Conservation (phyloP, 2,329 filamentous ascomycete genomes). For the Fusarium vanettenii region DNA sequence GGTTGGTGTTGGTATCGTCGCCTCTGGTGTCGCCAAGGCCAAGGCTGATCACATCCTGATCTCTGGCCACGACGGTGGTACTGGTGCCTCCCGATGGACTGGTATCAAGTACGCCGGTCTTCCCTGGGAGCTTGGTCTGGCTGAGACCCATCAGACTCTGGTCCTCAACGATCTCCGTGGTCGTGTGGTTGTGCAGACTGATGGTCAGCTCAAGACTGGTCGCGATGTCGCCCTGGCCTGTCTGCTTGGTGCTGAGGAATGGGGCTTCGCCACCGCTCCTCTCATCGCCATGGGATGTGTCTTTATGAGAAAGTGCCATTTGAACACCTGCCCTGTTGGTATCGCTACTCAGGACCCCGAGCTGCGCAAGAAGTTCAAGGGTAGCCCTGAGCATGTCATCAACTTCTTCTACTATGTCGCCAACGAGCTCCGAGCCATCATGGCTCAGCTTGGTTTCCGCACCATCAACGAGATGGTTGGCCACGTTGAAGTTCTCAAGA, state of each 20-base stretch:
- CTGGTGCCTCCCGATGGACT: conserved; percentile 96
- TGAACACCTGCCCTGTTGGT: conserved; percentile 88
- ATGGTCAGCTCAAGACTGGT: conserved; percentile 92
- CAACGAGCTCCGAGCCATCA: conserved; percentile 95
- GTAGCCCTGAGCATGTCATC: conserved; percentile 95
- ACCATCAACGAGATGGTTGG: conserved; percentile 99
- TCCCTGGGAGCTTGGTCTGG: conserved; percentile 95
- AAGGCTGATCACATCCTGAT: conserved; percentile 98
- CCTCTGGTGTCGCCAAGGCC: conserved; percentile 96
- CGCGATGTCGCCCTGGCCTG: conserved; percentile 95
- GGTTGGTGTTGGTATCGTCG: conserved; percentile 96
- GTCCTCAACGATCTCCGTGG: conserved; percentile 96
- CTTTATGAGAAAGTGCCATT: conserved; percentile 86
- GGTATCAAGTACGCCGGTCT: conserved; percentile 99
- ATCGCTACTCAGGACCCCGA: conserved; percentile 97
- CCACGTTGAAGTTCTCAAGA: conserved; percentile 85
- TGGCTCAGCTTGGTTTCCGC: conserved; percentile 94
- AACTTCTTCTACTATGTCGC: conserved; percentile 99
- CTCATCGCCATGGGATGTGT: conserved; percentile 97
- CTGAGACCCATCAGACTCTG: conserved; percentile 95
- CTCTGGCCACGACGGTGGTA: conserved; percentile 96
- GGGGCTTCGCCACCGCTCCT: conserved; percentile 94
- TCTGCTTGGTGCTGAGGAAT: conserved; percentile 96
- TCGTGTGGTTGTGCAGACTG: conserved; percentile 94
- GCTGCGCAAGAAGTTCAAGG: conserved; percentile 91